Evolutionary conservation across 108 stramenopile species (phyloP).

Genomic region (Discostella pseudostelligera): DNA sequence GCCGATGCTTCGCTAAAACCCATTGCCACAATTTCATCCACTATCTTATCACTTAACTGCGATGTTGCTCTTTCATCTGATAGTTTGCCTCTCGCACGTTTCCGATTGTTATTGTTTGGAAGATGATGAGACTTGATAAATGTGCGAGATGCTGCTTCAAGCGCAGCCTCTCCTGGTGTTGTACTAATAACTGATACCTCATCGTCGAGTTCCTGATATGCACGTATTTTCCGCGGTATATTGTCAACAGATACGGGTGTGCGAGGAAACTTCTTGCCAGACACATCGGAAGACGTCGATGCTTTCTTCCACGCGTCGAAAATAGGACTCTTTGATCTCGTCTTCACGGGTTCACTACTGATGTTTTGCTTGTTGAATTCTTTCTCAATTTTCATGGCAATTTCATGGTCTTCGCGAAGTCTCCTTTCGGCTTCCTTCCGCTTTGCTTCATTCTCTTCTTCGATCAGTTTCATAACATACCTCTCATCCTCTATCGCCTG

Average conservation of each 20-base stretch:
- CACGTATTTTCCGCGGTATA: no score
- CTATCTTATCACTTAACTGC: neutral
- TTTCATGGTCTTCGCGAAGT: slow-evolving; percentile 17
- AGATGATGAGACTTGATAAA: no score
- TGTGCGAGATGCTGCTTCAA: no score
- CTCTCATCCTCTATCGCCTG: slow-evolving; percentile 11
- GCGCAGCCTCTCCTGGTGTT: no score
- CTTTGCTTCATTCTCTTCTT: slow-evolving; percentile 8
- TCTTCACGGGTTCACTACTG: neutral
- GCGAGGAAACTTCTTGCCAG: neutral
- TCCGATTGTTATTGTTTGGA: no score
- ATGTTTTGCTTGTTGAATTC: slow-evolving; percentile 8
- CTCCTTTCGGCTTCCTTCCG: neutral
- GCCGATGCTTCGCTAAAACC: slow-evolving; percentile 29
- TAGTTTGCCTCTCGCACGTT: neutral
- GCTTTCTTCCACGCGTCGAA: slow-evolving; percentile 20
- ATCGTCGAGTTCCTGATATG: no score
- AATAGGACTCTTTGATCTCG: slow-evolving; percentile 17
- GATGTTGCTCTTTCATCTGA: neutral
- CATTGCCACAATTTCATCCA: slow-evolving; percentile 28
- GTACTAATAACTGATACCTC: no score
- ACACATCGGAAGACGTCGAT: neutral
- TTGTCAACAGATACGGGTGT: no score
- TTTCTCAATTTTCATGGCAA: slow-evolving; percentile 18
- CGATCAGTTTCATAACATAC: neutral